These are phyloP conservation scores for Colletotrichum melonis DNA, from an alignment of 2,329 filamentous ascomycete genomes.

Conservation along the genomic window DNA sequence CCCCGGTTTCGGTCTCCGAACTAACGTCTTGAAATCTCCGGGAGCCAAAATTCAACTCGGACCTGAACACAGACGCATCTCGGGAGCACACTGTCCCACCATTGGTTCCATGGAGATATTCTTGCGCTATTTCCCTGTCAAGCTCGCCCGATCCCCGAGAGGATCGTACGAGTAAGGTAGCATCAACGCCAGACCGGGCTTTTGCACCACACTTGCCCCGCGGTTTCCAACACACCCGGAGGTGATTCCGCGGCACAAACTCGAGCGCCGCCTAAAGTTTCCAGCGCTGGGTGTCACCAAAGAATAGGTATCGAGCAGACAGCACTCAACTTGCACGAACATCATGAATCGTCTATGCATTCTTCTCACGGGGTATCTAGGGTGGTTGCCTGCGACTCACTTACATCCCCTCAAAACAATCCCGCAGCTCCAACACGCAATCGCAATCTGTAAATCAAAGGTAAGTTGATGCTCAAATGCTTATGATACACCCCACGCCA, in stretches of 20 bases:
- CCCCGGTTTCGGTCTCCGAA: slow-evolving; percentile 31
- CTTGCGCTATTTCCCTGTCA: not conserved
- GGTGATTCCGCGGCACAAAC: not conserved
- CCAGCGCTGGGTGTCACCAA: not conserved
- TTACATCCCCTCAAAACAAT: slow-evolving; percentile 7
- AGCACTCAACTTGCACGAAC: not conserved
- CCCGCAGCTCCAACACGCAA: slow-evolving; percentile 5
- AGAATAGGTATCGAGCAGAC: not conserved
- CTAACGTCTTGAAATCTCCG: slow-evolving; percentile 13
- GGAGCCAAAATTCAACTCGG: not conserved
- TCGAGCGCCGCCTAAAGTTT: not conserved
- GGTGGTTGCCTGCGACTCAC: slow-evolving; percentile 31
- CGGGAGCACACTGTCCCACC: not conserved
- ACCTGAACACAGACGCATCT: not conserved
- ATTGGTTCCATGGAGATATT: not conserved
- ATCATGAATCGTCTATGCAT: slow-evolving; percentile 30
- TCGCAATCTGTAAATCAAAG: not conserved
- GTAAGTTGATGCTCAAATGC: not conserved
- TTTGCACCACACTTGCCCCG: not conserved
- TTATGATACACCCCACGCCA: not conserved
- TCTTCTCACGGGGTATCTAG: slow-evolving; percentile 31
- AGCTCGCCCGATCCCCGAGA: not conserved
- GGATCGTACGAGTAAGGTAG: not conserved
- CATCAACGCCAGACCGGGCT: not conserved
- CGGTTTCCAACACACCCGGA: no score